Evolutionary conservation across 768 basidiomycete genomes (phyloP).

Genomic region (Xerocomellus amylosporus): DNA sequence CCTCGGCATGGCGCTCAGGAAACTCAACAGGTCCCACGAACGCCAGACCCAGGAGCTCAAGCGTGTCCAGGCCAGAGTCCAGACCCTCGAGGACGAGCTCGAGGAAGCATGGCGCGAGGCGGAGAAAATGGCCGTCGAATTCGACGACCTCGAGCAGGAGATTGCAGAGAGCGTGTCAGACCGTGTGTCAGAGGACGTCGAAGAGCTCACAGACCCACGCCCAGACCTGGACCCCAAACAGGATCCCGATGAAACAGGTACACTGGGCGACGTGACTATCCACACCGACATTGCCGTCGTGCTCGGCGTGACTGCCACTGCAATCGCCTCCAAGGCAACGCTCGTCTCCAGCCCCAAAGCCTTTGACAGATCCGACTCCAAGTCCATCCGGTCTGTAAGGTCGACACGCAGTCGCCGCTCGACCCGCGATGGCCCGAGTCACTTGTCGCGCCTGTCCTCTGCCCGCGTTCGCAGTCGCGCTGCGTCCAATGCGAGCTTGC

Average conservation of each 20-base stretch:
- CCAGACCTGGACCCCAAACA: conserved; percentile 3
- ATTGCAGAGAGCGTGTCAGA: conserved; percentile 23
- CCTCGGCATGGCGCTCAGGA: conserved; percentile 71
- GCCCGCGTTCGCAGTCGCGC: conserved; percentile 64
- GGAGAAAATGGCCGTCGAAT: conserved; percentile 65
- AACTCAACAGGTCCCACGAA: conserved; percentile 74
- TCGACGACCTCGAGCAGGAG: conserved; percentile 56
- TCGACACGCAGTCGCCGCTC: conserved; percentile 26
- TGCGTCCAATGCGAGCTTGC: conserved; percentile 63
- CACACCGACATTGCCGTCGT: conserved; percentile 33
- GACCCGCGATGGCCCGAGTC: conserved; percentile 29
- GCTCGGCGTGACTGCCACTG: conserved; percentile 37
- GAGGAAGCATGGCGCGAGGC: conserved; percentile 82
- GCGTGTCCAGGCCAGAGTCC: conserved; percentile 45
- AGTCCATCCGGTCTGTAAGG: conserved; percentile 27
- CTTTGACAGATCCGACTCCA: conserved; percentile 15
- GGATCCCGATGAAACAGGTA: conserved; percentile 28
- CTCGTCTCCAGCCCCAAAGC: conserved; percentile 18
- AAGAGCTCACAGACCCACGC: conserved; percentile 7
- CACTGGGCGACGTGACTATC: conserved; percentile 22
- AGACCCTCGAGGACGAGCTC: conserved; percentile 62
- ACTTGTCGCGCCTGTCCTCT: conserved; percentile 50
- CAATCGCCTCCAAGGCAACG: conserved; percentile 37
- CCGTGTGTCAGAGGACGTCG: neutral
- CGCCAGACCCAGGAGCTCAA: conserved; percentile 59